Evolutionary conservation across 202 grass and related monocot genomes (phyloP), one percentile per base, ranked within the genome.

Genomic region (Setaria italica): DNA sequence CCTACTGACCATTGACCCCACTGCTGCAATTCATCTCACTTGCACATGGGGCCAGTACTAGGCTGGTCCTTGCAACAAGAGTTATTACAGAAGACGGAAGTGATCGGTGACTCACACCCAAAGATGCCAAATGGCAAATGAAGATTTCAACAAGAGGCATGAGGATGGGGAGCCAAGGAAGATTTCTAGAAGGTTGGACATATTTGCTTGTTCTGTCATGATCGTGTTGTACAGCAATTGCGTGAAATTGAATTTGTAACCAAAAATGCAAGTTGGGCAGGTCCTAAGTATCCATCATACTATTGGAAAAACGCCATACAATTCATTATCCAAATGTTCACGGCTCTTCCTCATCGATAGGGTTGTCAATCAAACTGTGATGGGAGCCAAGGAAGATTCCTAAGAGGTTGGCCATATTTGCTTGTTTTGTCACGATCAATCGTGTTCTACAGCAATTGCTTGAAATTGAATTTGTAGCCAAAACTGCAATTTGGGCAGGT

Each of bases 281-380:
- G 39, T 63, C 32, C 71, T 16, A 41, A 35, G 53, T 11, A 55
- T 6, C 19, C 25, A 55, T 6, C 19, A 19, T 76, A 70, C 21
- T 57, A 45, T 49, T 5, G n/a, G 8, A 79, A 39, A 54, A 73
- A 75, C 25, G 43, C 15, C 62, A 41, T 6, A 5, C 32, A 17
- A 76, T 12, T 13, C 41, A 8, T 55, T 9, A 76, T 59, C 9
- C 7, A 70, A 32, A 79, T 56, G 50, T 71, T 62, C 65, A 85
- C 74, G 50, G 13, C n/a, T 69, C 9, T 69, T 85, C n/a, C 55
- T 42, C 1, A 16, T 50, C 41, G 39, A 41, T 41, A 41, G 3
- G 39, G 39, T 41, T 5, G 4, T 41, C 39, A 41, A 41, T 41
- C 39, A 41, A 25, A 25, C 25, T 25, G 25, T 25, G 25, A 25